Percentiles rank a stretch among this genome's conserved stretches.
phyloP scores from a whole-genome alignment of 2,329 filamentous ascomycete genomes.

The Dichotomopilus funicola region DNA sequence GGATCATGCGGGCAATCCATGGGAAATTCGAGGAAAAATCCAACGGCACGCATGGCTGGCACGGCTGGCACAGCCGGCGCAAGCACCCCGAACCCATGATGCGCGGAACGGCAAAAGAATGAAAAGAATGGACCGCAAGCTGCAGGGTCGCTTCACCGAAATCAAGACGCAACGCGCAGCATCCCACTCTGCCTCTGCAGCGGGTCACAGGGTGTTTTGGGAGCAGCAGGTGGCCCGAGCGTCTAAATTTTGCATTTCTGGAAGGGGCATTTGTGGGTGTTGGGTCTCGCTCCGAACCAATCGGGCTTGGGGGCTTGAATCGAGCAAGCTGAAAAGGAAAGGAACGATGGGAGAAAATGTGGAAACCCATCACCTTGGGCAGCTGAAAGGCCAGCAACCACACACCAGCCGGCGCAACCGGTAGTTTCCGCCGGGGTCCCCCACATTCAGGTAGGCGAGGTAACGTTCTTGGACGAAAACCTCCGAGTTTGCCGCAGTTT shows the following conservation, averaged over 20 bases:
- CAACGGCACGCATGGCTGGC: no score
- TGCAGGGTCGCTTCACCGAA: no score
- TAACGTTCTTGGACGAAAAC: no score
- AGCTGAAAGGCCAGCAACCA: constrained; percentile 9
- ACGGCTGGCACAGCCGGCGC: no score
- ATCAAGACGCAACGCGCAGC: no score
- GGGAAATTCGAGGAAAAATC: neutral
- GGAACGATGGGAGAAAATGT: neutral
- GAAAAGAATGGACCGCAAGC: no score
- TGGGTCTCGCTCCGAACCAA: neutral
- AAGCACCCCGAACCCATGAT: no score
- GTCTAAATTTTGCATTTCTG: neutral
- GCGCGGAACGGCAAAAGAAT: no score
- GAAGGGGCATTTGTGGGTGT: neutral
- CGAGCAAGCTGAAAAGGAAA: constrained; percentile 9
- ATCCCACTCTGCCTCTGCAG: no score
- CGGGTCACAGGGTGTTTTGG: no score
- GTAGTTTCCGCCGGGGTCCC: neutral
- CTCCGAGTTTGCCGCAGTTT: no score
- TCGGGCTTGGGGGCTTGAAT: neutral
- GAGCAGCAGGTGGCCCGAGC: neutral
- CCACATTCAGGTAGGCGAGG: no score
- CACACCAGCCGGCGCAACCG: neutral
- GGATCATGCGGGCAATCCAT: neutral
- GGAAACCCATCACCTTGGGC: constrained; percentile 5